Base-by-base conservation (phyloP, 352 stramenopile species). In the Blastocystis sp. region DNA sequence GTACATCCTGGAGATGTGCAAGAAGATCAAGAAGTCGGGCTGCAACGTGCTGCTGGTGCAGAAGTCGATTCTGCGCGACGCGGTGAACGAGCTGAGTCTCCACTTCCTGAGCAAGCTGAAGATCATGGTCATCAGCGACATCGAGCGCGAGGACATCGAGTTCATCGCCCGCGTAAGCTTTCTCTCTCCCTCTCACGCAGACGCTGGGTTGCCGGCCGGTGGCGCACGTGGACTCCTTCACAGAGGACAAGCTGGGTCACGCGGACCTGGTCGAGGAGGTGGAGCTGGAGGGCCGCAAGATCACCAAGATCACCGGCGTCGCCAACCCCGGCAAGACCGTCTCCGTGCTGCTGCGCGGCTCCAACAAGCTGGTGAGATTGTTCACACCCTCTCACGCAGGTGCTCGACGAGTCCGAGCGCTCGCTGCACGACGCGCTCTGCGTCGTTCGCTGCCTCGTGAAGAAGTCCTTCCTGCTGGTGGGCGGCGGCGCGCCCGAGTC, bases 61-160 rank as follows among this genome's bases (percentile, higher is more conserved):
- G 92, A 99, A 99, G 89, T 96, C 91, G 67, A 99, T 99, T 87
- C 88, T 99, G 48, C 92, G 96, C 46, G 96, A 99, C 90, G 96
- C 96, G 27, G 98, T 97, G 87, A 99, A 98, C 90, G 97, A 99
- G 91, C 89, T 99, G 72, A 97, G 92, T 87, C 91, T 99, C 24
- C 97, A 99, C 87, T 99, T 98, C 87, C 88, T 99, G 40, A 96
- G 95, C 88, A 99, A 99, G 89, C 98, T 99, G 94, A 96, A 94
- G 85, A 99, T 99, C 89, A 93, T 97, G 85, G 96, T 99, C 4
- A 97, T 99, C 73, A 98, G 94, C 34, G 95, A 99, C 89, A 93
- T 99, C 75, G 96, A 99, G 89, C 91, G 96, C 64, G 94, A 90
- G 57, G 96, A 99, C 90, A 96, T 99, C 90, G 94, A 98, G 88